Evolutionary conservation across 768 basidiomycete genomes (phyloP), one percentile per base, ranked within the genome.

Genomic region (Phlegmacium glaucopus): DNA sequence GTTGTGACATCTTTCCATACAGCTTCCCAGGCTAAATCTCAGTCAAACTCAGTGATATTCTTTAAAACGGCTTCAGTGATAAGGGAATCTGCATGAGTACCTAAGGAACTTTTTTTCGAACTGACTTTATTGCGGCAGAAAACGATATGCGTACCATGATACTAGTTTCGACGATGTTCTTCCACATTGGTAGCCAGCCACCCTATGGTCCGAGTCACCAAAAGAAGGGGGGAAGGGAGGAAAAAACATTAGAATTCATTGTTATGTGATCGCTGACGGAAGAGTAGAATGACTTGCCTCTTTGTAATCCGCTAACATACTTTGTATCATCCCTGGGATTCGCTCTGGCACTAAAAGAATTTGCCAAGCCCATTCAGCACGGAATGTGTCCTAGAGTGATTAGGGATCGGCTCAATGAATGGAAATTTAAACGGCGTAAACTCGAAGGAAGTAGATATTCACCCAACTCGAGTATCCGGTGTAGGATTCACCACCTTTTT

Each of bases 161-260:
- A 54, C 89, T 92, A 1, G 89, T 90, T 59, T 92, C 86, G 70
- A 86, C 79, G 11, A 91, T 76, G 51, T 91, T 91, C 67, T 90
- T 91, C 90, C 90, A 92, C 88, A 91, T 90, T 0, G 90, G 90
- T 30, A 92, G 66, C 87, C 89, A 89, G 3, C 90, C 90, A 12
- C 86, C 79, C 81, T 76, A 30, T 3, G 6, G 4, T 34, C 32
- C 32, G n/a, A 34, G n/a, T 34, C 32, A n/a, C 32, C 11, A 10
- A 34, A 26, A 32, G 11, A 13, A 29, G 15, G 6, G 29, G 38
- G 32, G 5, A 2, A 29, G 13, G 44, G 2, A 6, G 29, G 42
- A 22, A 22, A 5, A 22, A 22, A 5, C 3, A 9, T 9, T 30
- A 11, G 22, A 3, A 26, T 16, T 12, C 15, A 27, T n/a, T n/a